These are phyloP conservation scores for Fistulinella prunicolor DNA, from an alignment of 768 basidiomycete species.

Conservation along the genomic window DNA sequence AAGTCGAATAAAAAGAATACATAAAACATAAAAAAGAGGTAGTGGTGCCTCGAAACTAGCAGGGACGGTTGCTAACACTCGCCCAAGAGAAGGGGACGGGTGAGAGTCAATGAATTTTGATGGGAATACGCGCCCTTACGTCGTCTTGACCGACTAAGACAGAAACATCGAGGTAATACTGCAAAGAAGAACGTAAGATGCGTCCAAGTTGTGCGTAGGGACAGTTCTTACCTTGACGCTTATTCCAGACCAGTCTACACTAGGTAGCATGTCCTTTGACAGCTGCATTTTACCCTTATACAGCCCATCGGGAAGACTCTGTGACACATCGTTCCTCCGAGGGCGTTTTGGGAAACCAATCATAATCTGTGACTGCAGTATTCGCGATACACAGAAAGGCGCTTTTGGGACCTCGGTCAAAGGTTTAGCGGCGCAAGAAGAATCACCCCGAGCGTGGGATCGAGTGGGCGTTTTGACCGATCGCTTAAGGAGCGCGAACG, in stretches of 20 bases:
- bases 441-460: constrained; percentile 11
- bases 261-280: constrained; percentile 57
- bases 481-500: constrained; percentile 29
- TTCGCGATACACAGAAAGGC: constrained; percentile 20
- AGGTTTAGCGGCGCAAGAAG: constrained; percentile 18
- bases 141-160: constrained; percentile 65
- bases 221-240: constrained; percentile 55
- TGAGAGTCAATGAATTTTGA: constrained; percentile 46
- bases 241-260: constrained; percentile 64
- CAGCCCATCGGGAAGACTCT: constrained; percentile 64
- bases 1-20: constrained; percentile 3
- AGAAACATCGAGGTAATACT: constrained; percentile 76
- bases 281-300: constrained; percentile 58
- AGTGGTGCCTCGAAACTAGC: neutral
- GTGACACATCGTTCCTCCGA: constrained; percentile 42
- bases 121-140: constrained; percentile 57
- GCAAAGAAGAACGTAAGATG: constrained; percentile 5
- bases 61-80: neutral
- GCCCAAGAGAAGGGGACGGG: neutral
- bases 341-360: constrained; percentile 75
- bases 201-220: constrained; percentile 5
- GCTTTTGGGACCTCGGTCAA: constrained; percentile 25
- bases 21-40: neutral
- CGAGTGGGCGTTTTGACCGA: constrained; percentile 24
- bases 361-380: constrained; percentile 41